A percentile compares a stretch with the other conserved stretches of the same genome.
These are phyloP conservation scores for Coprinellus micaceus DNA, from an alignment of 768 basidiomycete species.

Conservation along the genomic window DNA sequence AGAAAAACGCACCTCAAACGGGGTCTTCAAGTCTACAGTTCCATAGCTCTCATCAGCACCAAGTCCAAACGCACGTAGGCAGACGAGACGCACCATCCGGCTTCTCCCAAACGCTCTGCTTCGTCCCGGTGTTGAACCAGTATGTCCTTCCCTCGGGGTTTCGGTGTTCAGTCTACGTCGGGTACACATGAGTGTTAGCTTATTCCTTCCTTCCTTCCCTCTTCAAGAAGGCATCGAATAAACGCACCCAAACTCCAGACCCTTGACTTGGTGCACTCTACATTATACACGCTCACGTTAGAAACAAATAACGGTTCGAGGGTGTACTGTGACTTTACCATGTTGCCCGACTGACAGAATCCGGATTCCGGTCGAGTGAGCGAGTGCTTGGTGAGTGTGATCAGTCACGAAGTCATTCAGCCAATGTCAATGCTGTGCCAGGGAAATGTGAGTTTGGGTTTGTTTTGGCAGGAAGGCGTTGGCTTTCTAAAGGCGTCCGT, in stretches of 20 bases:
- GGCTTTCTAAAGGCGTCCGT: too few species aligned
- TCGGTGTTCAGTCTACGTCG: slow-evolving; percentile 78
- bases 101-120: slow-evolving; percentile 97
- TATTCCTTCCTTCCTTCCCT: neutral
- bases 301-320: too few species aligned
- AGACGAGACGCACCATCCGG: slow-evolving; percentile 66
- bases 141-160: slow-evolving; percentile 97
- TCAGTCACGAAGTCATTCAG: too few species aligned
- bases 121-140: slow-evolving; percentile 89
- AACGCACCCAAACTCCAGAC: slow-evolving; percentile 7
- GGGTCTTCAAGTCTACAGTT: slow-evolving; percentile 63
- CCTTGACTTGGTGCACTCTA: too few species aligned
- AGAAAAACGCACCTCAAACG: slow-evolving; percentile 71
- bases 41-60: too few species aligned
- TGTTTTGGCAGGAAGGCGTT: neutral
- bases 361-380: too few species aligned
- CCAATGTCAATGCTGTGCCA: too few species aligned
- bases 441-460: neutral
- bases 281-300: too few species aligned
- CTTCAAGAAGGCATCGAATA: neutral
- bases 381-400: too few species aligned
- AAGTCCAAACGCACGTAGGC: too few species aligned
- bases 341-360: too few species aligned
- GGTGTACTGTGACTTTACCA: too few species aligned
- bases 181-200: neutral